Conservation (phyloP, 2,329 filamentous ascomycete genomes). For the Mycosphaerella sp. region DNA sequence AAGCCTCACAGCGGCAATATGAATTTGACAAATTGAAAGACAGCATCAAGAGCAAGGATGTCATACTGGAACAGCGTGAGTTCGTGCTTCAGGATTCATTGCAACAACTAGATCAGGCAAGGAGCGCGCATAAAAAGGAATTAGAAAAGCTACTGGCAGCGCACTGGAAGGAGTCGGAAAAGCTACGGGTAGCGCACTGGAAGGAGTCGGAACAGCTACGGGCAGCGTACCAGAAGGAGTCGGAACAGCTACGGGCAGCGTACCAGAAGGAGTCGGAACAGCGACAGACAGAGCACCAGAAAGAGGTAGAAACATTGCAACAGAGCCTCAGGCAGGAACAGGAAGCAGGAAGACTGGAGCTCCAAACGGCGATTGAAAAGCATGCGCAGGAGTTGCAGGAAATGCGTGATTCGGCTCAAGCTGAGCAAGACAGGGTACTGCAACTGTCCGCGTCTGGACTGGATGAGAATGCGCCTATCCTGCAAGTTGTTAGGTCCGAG, state of each 20-base stretch:
- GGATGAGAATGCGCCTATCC: slow-evolving; percentile 2
- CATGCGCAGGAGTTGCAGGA: neutral
- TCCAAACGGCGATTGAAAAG: neutral
- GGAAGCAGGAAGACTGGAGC: neutral
- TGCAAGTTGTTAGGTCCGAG: slow-evolving; percentile 6
- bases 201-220: neutral
- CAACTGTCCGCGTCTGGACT: slow-evolving; percentile 4
- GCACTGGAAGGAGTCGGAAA: neutral
- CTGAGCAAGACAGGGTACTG: slow-evolving; percentile 2
- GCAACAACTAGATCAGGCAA: neutral
- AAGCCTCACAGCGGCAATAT: neutral
- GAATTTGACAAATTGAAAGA: neutral
- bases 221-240: neutral
- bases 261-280: neutral
- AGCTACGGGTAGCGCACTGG: neutral
- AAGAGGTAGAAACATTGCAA: neutral
- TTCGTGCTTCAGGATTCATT: neutral
- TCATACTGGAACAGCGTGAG: neutral
- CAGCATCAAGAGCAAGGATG: neutral
- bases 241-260: neutral
- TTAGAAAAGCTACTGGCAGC: neutral
- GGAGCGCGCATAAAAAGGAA: neutral
- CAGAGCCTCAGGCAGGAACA: neutral
- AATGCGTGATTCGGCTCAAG: neutral
- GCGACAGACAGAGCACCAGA: neutral